Percentiles rank a stretch among this genome's conserved stretches.
These are phyloP conservation scores for Acanthamoeba castellanii DNA, from an alignment of 208 protist species.

Conservation along the genomic window DNA sequence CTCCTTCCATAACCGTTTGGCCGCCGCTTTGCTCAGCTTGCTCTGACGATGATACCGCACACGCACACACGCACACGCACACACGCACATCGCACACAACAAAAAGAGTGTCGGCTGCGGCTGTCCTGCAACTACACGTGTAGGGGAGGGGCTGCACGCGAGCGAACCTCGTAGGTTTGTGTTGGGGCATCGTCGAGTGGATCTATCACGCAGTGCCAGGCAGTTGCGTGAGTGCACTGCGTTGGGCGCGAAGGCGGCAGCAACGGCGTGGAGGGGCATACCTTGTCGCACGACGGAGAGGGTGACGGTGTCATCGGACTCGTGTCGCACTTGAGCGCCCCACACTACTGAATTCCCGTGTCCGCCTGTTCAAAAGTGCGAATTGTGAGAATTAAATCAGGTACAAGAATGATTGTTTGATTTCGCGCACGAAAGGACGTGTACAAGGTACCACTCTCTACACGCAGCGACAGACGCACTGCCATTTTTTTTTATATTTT, in stretches of 20 bases:
- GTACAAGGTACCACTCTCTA: background rate
- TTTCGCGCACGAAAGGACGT: background rate
- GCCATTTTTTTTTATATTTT: background rate
- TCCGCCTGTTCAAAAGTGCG: background rate
- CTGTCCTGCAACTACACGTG: background rate
- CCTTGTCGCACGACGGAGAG: conserved; percentile 22
- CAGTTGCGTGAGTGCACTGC: background rate
- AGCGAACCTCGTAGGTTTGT: background rate
- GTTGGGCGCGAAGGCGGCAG: background rate
- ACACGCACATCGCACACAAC: too few species aligned
- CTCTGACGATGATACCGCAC: background rate
- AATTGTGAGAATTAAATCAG: background rate
- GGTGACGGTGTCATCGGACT: background rate
- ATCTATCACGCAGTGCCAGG: background rate
- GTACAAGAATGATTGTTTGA: background rate
- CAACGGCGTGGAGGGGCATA: background rate
- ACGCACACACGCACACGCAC: background rate
- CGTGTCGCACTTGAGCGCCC: conserved; percentile 14
- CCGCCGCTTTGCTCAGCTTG: conserved; percentile 49
- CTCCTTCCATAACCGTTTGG: conserved; percentile 25
- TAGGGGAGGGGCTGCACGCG: background rate
- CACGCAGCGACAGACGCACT: background rate
- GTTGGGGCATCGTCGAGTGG: background rate
- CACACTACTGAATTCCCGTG: conserved; percentile 32
- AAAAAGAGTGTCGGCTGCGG: background rate